Evolutionary conservation across 176 grass and related monocot genomes (phyloP), one percentile per base, ranked within the genome.

Genomic region (Oryza glaberrima): DNA sequence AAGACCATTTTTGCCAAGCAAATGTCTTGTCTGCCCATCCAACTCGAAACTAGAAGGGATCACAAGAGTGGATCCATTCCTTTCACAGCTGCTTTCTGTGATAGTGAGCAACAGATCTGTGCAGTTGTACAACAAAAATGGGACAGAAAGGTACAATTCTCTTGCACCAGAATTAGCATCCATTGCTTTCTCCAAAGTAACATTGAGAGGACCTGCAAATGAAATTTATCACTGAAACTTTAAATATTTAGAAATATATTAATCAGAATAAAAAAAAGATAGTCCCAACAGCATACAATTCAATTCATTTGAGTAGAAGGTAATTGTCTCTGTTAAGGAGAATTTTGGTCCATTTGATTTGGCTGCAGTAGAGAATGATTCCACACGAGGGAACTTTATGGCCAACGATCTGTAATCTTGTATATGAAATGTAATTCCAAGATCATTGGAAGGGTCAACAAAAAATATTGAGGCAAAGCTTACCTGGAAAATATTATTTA

Each of bases 121-220:
- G 61, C 93, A 98, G 69, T 98, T 98, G 83, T 98, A 98, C 75
- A 98, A 73, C 81, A 98, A 88, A 80, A 92, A 98, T 49, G 93
- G 93, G 88, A 98, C 95, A 77, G 87, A 93, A 82, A 98, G 93
- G 78, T 86, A 91, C 69, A 98, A 77, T 77, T 98, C 93, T 75
- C 93, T 89, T 84, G 91, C 89, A 66, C 95, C 95, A 82, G 89
- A 95, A 83, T 78, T 90, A 75, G 83, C 87, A 87, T 98, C 87
- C 91, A 93, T 92, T 84, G 95, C 76, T 93, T 94, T 98, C 87
- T 98, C 95, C 32, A 98, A 87, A 46, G 74, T 95, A 71, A 95
- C 85, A 87, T 84, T 95, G 58, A 95, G 83, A 88, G 87, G 64
- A 88, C 85, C 95, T 98, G 88, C 48, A 82, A 75, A 78, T 49